phyloP scores from a whole-genome alignment of 1,139 yeast species.

The Sugiyamaella novakii region DNA sequence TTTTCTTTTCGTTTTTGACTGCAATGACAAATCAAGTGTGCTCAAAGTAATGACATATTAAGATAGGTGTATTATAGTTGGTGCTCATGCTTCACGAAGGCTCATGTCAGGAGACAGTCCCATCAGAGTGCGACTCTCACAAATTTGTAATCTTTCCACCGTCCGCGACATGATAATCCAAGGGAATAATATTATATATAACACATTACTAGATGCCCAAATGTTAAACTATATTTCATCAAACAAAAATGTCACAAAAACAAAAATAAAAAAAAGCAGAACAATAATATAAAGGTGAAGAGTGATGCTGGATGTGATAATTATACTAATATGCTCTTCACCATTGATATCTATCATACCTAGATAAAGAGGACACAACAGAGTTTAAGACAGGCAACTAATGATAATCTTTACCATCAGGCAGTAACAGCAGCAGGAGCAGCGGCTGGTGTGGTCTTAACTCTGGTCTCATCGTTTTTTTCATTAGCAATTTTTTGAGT shows the following conservation, averaged over 20 bases:
- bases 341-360: no score
- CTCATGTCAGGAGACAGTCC: no score
- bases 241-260: not conserved
- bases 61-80: no score
- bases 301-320: not conserved
- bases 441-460: constrained; percentile 22
- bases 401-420: no score
- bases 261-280: not conserved
- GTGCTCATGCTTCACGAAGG: no score
- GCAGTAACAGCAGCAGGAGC: constrained; percentile 20
- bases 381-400: constrained; percentile 8
- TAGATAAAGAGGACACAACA: not conserved
- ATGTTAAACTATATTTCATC: constrained; percentile 3
- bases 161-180: no score
- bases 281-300: not conserved
- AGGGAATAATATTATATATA: constrained; percentile 3
- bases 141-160: no score
- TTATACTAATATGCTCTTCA: not conserved
- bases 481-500: constrained; percentile 12
- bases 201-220: constrained; percentile 4
- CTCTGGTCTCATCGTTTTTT: constrained; percentile 18
- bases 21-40: no score
- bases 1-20: no score
- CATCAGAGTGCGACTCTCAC: no score
- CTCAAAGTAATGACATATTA: no score